Conservation (phyloP, 2,329 filamentous ascomycete species). For the Sclerotinia subarctica region DNA sequence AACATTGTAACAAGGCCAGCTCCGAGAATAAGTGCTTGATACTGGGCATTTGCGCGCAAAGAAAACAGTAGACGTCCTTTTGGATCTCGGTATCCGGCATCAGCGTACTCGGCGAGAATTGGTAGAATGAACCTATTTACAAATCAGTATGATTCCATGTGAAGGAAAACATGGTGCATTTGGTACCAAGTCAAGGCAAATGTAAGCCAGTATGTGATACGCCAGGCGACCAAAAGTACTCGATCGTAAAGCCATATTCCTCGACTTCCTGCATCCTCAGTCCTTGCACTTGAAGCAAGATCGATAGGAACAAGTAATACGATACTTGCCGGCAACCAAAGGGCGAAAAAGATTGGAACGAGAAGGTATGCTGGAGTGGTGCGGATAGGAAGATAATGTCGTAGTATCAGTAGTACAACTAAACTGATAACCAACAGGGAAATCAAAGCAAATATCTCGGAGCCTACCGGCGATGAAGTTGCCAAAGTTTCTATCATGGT, state of each 20-base stretch:
- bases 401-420: slow-evolving; percentile 77
- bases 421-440: slow-evolving; percentile 72
- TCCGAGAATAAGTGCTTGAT: slow-evolving; percentile 76
- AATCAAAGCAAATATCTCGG: slow-evolving; percentile 71
- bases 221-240: slow-evolving; percentile 82
- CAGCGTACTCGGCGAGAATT: slow-evolving; percentile 88
- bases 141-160: slow-evolving; percentile 8
- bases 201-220: slow-evolving; percentile 95
- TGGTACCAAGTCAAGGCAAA: slow-evolving; percentile 87
- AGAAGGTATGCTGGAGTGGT: slow-evolving; percentile 86
- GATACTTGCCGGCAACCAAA: slow-evolving; percentile 87
- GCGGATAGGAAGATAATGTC: slow-evolving; percentile 86
- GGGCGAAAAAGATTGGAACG: slow-evolving; percentile 91
- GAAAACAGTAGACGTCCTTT: slow-evolving; percentile 80
- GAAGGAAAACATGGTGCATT: neutral
- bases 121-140: slow-evolving; percentile 78
- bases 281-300: slow-evolving; percentile 78
- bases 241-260: slow-evolving; percentile 85
- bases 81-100: slow-evolving; percentile 87
- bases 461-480: slow-evolving; percentile 66
- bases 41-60: slow-evolving; percentile 80
- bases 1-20: slow-evolving; percentile 69
- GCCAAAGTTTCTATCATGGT: slow-evolving; percentile 40
- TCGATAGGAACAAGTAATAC: slow-evolving; percentile 93
- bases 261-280: slow-evolving; percentile 65